Evolutionary conservation across 2,329 filamentous ascomycete species (phyloP).

Genomic region (Bipolaris oryzae): DNA sequence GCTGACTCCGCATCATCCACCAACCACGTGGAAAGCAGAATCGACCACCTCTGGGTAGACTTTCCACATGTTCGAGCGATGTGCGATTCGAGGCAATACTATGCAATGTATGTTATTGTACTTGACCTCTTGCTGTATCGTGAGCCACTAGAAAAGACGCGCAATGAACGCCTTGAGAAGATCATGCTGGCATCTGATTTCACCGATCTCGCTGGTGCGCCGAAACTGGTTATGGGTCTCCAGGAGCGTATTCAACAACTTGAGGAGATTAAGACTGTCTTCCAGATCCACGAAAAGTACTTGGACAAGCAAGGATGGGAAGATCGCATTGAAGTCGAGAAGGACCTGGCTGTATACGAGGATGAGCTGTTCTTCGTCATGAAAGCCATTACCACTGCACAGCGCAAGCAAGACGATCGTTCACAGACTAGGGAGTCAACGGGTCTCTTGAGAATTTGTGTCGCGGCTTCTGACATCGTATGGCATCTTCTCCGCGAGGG

Average conservation of each 20-base stretch:
- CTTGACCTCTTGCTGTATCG: slow-evolving; percentile 94
- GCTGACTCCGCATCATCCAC: slow-evolving; percentile 58
- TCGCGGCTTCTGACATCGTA: slow-evolving; percentile 92
- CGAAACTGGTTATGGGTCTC: slow-evolving; percentile 87
- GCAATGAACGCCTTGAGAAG: slow-evolving; percentile 92
- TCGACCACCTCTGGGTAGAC: slow-evolving; percentile 96
- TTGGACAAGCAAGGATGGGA: slow-evolving; percentile 91
- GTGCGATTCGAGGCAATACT: slow-evolving; percentile 97
- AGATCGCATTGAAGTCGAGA: slow-evolving; percentile 85
- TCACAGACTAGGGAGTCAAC: slow-evolving; percentile 69
- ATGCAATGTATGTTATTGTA: slow-evolving; percentile 97
- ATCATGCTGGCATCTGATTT: slow-evolving; percentile 99
- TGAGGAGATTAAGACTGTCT: slow-evolving; percentile 94
- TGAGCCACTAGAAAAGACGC: slow-evolving; percentile 95
- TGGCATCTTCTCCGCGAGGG: slow-evolving; percentile 94
- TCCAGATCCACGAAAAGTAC: slow-evolving; percentile 87
- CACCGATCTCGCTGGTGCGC: slow-evolving; percentile 90
- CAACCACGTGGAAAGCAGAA: slow-evolving; percentile 73
- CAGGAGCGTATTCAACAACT: slow-evolving; percentile 93
- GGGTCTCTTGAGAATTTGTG: slow-evolving; percentile 86
- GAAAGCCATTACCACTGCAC: slow-evolving; percentile 98
- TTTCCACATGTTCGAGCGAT: slow-evolving; percentile 94
- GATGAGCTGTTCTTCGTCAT: slow-evolving; percentile 99
- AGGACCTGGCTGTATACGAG: slow-evolving; percentile 85
- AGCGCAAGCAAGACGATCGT: slow-evolving; percentile 77